Percentiles rank a stretch among this genome's conserved stretches.
phyloP scores from a whole-genome alignment of 306 rosid species.

The Cucumis cinereus region DNA sequence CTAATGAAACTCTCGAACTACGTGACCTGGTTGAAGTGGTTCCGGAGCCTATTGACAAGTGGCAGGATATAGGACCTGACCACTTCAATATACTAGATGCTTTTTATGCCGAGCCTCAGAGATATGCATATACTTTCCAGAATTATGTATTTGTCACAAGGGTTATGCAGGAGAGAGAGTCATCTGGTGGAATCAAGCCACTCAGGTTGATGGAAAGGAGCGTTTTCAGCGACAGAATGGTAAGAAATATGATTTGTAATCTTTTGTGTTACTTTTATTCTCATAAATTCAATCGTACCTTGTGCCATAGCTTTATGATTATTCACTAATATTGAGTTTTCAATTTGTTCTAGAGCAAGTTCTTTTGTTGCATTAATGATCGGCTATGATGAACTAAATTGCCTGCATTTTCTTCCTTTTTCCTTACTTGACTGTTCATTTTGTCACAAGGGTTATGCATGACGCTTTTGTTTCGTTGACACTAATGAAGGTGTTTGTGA shows the following conservation, averaged over 20 bases:
- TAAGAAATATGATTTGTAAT: constrained; percentile 19
- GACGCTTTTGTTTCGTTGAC: constrained; percentile 17
- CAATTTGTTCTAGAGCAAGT: not conserved
- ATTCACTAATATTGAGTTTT: not conserved
- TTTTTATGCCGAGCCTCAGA: constrained; percentile 85
- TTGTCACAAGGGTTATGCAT: too few species aligned
- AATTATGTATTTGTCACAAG: constrained; percentile 92
- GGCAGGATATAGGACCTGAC: constrained; percentile 96
- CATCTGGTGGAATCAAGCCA: constrained; percentile 89
- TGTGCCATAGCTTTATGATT: constrained; percentile 6
- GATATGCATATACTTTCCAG: constrained; percentile 98
- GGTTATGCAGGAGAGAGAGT: constrained; percentile 95
- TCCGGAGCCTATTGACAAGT: constrained; percentile 88
- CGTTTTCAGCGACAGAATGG: constrained; percentile 97
- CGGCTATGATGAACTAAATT: not conserved
- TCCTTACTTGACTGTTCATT: not conserved
- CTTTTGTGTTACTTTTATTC: not conserved
- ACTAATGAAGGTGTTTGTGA: constrained; percentile 64
- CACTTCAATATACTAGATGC: constrained; percentile 92
- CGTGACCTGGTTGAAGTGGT: constrained; percentile 92
- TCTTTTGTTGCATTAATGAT: not conserved
- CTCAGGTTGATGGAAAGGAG: constrained; percentile 98
- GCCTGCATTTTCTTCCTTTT: not conserved
- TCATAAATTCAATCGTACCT: not conserved
- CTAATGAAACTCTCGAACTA: constrained; percentile 82